Percentiles rank a stretch among this genome's conserved stretches.
Evolutionary conservation across 768 basidiomycete species (phyloP).

Genomic region (Auriscalpium orientale): DNA sequence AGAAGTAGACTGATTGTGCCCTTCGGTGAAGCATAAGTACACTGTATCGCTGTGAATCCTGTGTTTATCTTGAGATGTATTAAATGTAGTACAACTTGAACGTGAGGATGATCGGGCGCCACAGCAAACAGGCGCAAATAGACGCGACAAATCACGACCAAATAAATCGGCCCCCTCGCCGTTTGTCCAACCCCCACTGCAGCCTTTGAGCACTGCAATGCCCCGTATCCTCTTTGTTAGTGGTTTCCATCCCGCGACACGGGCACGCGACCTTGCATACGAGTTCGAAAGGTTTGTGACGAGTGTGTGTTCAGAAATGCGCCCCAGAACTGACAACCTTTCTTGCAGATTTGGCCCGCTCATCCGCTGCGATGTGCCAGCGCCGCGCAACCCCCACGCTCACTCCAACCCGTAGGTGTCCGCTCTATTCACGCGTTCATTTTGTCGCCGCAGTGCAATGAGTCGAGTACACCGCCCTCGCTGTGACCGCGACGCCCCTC

Average conservation of each 20-base stretch:
- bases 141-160: not conserved
- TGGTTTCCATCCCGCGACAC: conserved; percentile 76
- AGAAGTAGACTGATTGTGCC: conserved; percentile 52
- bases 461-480: conserved; percentile 18
- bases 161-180: not conserved
- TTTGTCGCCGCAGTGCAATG: conserved; percentile 18
- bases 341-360: conserved; percentile 64
- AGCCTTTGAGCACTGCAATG: conserved; percentile 28
- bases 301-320: not conserved
- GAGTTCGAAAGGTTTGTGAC: conserved; percentile 73
- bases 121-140: not conserved
- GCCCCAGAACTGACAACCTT: not conserved
- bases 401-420: conserved; percentile 76
- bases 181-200: not conserved
- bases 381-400: conserved; percentile 70
- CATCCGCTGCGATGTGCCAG: conserved; percentile 85
- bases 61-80: no score
- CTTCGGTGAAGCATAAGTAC: no score
- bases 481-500: conserved; percentile 1
- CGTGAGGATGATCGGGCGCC: not conserved
- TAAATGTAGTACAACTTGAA: no score
- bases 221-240: conserved; percentile 83
- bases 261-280: conserved; percentile 75
- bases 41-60: no score
- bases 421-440: conserved; percentile 11